A percentile compares a stretch with the other conserved stretches of the same genome.
Conservation (phyloP, 2,329 filamentous ascomycete genomes). For the Botrytis byssoidea region DNA sequence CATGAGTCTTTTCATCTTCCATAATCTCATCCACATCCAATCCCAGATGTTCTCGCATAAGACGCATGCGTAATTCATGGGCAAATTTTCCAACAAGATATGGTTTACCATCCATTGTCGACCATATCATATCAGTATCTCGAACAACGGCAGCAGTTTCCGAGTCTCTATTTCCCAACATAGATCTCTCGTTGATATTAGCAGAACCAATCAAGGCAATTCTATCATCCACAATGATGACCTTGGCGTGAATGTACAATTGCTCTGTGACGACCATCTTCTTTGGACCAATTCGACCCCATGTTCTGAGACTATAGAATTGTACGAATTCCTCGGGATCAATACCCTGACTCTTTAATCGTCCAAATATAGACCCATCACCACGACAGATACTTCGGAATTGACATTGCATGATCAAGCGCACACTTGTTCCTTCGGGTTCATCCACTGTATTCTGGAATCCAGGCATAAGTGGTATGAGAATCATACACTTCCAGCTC, state of each 20-base stretch:
- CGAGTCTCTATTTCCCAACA: constrained; percentile 88
- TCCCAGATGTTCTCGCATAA: constrained; percentile 97
- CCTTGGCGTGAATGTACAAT: constrained; percentile 96
- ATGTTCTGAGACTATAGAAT: constrained; percentile 89
- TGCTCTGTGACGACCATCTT: constrained; percentile 90
- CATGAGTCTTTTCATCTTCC: constrained; percentile 70
- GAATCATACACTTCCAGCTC: constrained; percentile 83
- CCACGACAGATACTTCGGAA: constrained; percentile 95
- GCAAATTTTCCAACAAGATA: constrained; percentile 91
- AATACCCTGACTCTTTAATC: constrained; percentile 74
- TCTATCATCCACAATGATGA: constrained; percentile 92
- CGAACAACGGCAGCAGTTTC: constrained; percentile 88
- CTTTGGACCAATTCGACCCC: constrained; percentile 84
- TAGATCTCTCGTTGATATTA: constrained; percentile 97
- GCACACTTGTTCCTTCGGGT: constrained; percentile 89
- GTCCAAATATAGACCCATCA: constrained; percentile 86
- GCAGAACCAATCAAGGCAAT: constrained; percentile 93
- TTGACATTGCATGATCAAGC: constrained; percentile 95
- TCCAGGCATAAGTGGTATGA: constrained; percentile 96
- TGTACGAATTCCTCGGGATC: constrained; percentile 94
- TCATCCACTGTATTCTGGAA: constrained; percentile 96
- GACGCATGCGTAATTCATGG: constrained; percentile 83
- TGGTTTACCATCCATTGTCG: constrained; percentile 84
- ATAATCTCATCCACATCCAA: constrained; percentile 89
- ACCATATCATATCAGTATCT: constrained; percentile 89